Conservation (phyloP, 1,139 yeast species). For the Yamadazyma trypodendri region DNA sequence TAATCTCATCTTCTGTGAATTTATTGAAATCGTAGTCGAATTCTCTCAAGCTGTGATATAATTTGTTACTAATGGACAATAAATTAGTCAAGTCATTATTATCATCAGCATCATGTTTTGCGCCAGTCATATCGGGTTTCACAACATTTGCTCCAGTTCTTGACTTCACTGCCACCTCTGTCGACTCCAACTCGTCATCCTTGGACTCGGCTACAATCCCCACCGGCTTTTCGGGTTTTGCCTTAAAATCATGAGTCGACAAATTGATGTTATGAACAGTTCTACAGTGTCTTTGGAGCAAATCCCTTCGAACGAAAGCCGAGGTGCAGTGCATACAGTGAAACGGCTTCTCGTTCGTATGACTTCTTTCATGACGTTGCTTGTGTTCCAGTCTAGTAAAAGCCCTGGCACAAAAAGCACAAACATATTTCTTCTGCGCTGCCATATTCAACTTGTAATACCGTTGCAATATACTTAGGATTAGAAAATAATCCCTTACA, state of each 20-base stretch:
- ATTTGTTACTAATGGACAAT: conserved; percentile 33
- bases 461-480: conserved; percentile 11
- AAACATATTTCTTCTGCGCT: conserved; percentile 62
- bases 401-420: conserved; percentile 79
- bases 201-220: neutral
- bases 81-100: conserved; percentile 31
- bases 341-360: conserved; percentile 80
- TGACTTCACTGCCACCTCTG: too few species aligned
- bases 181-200: neutral
- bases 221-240: neutral
- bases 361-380: conserved; percentile 80
- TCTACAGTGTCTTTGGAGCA: conserved; percentile 72
- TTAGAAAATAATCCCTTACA: conserved; percentile 2
- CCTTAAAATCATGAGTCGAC: conserved; percentile 1
- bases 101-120: conserved; percentile 6
- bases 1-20: conserved; percentile 16
- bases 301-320: conserved; percentile 73
- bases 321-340: conserved; percentile 70
- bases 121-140: too few species aligned
- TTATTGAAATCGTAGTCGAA: conserved; percentile 18
- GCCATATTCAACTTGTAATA: conserved; percentile 24
- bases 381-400: conserved; percentile 82
- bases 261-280: conserved; percentile 59
- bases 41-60: conserved; percentile 22
- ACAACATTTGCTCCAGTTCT: too few species aligned